Base-by-base conservation (phyloP, 2,329 filamentous ascomycete genomes). In the Lachnellula suecica region DNA sequence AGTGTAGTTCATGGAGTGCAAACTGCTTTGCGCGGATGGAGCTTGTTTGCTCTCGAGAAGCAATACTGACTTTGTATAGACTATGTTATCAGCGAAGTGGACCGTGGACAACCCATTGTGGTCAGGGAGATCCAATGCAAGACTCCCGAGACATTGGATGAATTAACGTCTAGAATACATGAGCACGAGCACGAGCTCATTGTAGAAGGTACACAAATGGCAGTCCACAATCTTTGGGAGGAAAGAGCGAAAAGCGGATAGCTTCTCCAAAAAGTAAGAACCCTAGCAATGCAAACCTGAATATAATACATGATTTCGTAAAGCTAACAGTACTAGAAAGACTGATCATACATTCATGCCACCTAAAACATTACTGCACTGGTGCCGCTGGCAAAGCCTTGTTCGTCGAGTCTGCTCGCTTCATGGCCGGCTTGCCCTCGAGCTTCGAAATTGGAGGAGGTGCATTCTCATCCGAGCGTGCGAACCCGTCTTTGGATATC, bases 21-120 rank as follows among this genome's bases (percentile, higher is more conserved):
- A n/a, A n/a, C n/a, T n/a, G n/a, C n/a, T n/a, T n/a, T n/a, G n/a
- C n/a, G n/a, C n/a, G n/a, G n/a, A n/a, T n/a, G n/a, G n/a, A n/a
- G n/a, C n/a, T n/a, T n/a, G n/a, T n/a, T n/a, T n/a, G n/a, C n/a
- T n/a, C n/a, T n/a, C n/a, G n/a, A n/a, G n/a, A n/a, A n/a, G n/a
- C n/a, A n/a, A n/a, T n/a, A n/a, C n/a, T n/a, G n/a, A n/a, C n/a
- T n/a, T n/a, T n/a, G n/a, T n/a, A n/a, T n/a, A n/a, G n/a, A n/a
- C n/a, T 87, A 92, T 70, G 91, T 96, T 43, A 85, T 89, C 56
- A 76, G 74, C 8, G 83, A 93, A 68, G 90, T 96, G 49, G 91
- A 96, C 72, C 81, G 87, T 64, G 91, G 91, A 2, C 76, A 81
- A 58, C 85, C 89, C 9, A 87, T 96, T 61, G 65, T 92, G 55